Base-by-base conservation (phyloP, 1,284 basidiomycete species). In the Cystobasidium slooffiae region DNA sequence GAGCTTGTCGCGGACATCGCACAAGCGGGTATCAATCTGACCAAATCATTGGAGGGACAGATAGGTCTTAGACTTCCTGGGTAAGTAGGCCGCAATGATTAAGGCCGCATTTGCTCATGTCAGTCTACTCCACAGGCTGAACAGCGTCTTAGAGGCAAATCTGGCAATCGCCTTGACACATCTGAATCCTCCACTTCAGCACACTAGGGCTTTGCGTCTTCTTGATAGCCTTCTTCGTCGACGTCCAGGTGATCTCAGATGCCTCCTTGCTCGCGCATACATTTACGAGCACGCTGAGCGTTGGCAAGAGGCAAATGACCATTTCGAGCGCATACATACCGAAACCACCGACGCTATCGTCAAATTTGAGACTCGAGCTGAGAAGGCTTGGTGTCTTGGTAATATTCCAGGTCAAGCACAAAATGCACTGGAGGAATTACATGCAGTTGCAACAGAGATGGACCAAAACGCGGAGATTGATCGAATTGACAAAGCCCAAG, bases 161-260 rank as follows among this genome's bases (percentile, higher is more conserved):
- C 85, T 94, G 14, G 88, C 88, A 0, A 89, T 87, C 0, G 89
- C 92, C 3, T 86, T 97, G 18, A 91, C 94, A 0, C 90, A 97
- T 78, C 86, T 91, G 68, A 92, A 89, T 82, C 89, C 95, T 10
- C 96, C 96, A 0, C 94, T 94, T 79, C 90, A 97, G 79, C 96
- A 99, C 81, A 79, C 84, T 14, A 88, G 90, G 56, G 95, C 96
- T 0, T 84, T 90, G 41, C 84, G 87, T 14, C 86, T 96, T 6
- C 85, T 96, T 37, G 87, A 92, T 46, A 87, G 88, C 1, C 86
- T 95, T 5, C 86, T 98, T 5, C 78, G 84, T 0, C 81, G 85
- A 59, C 87, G 90, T 51, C 86, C 90, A 0, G 80, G 86, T 56
- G 90, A 94, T 79, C 83, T 88, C 3, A 82, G 86, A 14, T 88